These are phyloP conservation scores for Aspergillus vadensis DNA, from an alignment of 2,329 filamentous ascomycete species.

Conservation along the genomic window DNA sequence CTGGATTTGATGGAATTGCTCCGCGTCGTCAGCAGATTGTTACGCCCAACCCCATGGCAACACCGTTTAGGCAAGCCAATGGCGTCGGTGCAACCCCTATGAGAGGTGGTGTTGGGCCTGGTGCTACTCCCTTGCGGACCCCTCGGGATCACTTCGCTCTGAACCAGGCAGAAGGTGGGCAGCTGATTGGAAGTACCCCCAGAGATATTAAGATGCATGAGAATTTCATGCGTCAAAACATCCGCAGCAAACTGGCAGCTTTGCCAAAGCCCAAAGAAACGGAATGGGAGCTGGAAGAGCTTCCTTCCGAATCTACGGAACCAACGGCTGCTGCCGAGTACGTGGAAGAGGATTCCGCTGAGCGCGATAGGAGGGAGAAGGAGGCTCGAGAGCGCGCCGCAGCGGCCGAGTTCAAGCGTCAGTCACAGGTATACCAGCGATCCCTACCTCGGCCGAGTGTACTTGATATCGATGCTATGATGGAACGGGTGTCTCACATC, in stretches of 20 bases:
- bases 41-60: slow-evolving; percentile 96
- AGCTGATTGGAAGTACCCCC: slow-evolving; percentile 72
- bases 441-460: slow-evolving; percentile 74
- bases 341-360: slow-evolving; percentile 68
- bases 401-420: slow-evolving; percentile 71
- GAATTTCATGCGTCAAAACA: slow-evolving; percentile 65
- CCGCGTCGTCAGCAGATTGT: slow-evolving; percentile 77
- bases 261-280: slow-evolving; percentile 90
- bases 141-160: slow-evolving; percentile 85
- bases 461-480: slow-evolving; percentile 70
- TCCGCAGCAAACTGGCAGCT: slow-evolving; percentile 67
- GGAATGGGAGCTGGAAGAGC: slow-evolving; percentile 84
- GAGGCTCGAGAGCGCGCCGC: slow-evolving; percentile 64
- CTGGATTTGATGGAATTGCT: slow-evolving; percentile 82
- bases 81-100: slow-evolving; percentile 69
- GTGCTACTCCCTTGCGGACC: slow-evolving; percentile 82
- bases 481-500: slow-evolving; percentile 63
- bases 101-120: slow-evolving; percentile 61
- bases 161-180: slow-evolving; percentile 69
- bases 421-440: slow-evolving; percentile 89
- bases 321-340: slow-evolving; percentile 51
- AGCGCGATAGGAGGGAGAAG: slow-evolving; percentile 71
- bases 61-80: slow-evolving; percentile 71
- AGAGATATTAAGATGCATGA: slow-evolving; percentile 73
- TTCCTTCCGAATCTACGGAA: slow-evolving; percentile 80